Base-by-base conservation (phyloP, 768 basidiomycete species). In the Royoungia palumana region DNA sequence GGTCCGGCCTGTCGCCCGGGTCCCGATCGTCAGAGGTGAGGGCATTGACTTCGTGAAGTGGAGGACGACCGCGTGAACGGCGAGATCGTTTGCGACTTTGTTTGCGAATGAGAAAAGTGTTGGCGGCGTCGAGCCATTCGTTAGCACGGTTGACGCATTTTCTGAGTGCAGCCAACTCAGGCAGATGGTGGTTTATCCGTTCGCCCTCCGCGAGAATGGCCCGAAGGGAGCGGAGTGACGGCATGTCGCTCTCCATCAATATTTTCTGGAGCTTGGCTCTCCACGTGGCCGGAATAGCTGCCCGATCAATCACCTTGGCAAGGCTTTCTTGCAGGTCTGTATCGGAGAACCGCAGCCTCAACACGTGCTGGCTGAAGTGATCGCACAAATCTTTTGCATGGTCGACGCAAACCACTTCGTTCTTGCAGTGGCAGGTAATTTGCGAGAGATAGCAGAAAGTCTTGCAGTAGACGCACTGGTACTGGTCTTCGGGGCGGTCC, bases 361-460 rank as follows among this genome's bases (percentile, higher is more conserved):
- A 70, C 22, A 77, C 76, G 35, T 82, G 76, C 49, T 82, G 75
- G 62, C 67, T 75, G 13, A 72, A 59, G 61, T 84, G 84, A 41
- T 71, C 79, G 71, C 94, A 97, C 16, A 95, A 76, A 19, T 84
- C 73, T 30, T 85, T 75, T 25, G 78, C 78, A 69, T 98, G 95
- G 48, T 94, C 88, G 41, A 89, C 79, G 66, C 96, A 99, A 12
- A 85, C 82, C 28, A 95, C 83, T 54, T 83, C 80, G 44, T 69
- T 79, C 36, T 85, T 85, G 75, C 92, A 94, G 27, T 73, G 71
- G 65, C 92, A 94, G 49, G 81, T 84, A 63, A 97, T 75, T 62
- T 96, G 94, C 2, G 96, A 94, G 35, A 99, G 81, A 67, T 96
- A 98, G 69, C 89, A 94, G 70, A 95, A 97, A 5, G 77, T 80